Conservation (phyloP, 2,329 filamentous ascomycete species). For the Alternaria angustiovoidea region DNA sequence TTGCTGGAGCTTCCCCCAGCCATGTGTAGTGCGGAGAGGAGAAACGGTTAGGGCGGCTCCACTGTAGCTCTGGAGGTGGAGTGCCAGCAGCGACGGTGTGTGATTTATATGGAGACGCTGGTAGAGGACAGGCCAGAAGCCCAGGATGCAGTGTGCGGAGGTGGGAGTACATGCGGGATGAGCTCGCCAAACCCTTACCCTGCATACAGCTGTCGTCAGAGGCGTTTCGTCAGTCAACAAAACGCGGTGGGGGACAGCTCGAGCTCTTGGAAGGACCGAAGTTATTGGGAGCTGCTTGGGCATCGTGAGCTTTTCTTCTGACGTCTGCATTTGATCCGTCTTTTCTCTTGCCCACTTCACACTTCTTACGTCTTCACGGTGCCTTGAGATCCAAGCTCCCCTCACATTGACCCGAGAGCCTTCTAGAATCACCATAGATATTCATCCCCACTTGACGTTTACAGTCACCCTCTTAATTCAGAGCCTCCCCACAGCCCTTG, state of each 20-base stretch:
- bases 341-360: background rate
- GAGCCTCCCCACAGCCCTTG: background rate
- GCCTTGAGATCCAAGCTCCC: slow-evolving; percentile 14
- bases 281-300: slow-evolving; percentile 11
- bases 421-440: slow-evolving; percentile 2
- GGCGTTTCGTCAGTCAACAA: slow-evolving; percentile 19
- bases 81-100: slow-evolving; percentile 24
- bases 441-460: background rate
- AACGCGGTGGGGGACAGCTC: slow-evolving; percentile 25
- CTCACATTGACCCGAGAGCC: slow-evolving; percentile 4
- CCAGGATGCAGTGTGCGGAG: slow-evolving; percentile 14
- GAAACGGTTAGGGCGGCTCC: slow-evolving; percentile 12
- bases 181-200: slow-evolving; percentile 33
- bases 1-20: slow-evolving; percentile 12
- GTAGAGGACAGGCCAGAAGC: slow-evolving; percentile 12
- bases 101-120: slow-evolving; percentile 31
- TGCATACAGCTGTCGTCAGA: slow-evolving; percentile 38
- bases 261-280: slow-evolving; percentile 25
- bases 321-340: slow-evolving; percentile 14
- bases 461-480: slow-evolving; percentile 15
- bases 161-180: slow-evolving; percentile 15
- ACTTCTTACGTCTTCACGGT: slow-evolving; percentile 20
- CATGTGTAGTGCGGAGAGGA: slow-evolving; percentile 13
- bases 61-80: slow-evolving; percentile 30
- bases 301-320: slow-evolving; percentile 16